Evolutionary conservation across 192 early-diverging fungal genomes (phyloP), one percentile per base, ranked within the genome.

Genomic region (Obelidium mucronatum): DNA sequence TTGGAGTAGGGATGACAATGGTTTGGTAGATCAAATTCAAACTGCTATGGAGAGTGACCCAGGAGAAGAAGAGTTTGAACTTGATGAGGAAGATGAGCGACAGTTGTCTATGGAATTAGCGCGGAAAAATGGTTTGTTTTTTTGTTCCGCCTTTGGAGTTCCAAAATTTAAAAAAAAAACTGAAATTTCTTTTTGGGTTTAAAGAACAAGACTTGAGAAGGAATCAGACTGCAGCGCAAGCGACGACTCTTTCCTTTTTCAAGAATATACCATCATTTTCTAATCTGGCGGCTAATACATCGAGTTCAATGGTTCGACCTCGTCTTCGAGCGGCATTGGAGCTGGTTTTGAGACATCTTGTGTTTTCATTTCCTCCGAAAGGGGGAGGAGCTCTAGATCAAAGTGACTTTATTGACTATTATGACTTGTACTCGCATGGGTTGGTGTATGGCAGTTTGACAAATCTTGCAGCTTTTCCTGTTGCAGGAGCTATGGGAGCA

Each of bases 321-420:
- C 66, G 76, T 15, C 8, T 61, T 6, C 51, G 59, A 40, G 54
- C 66, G 8, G 66, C 66, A 11, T 62, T 77, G 24, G 67, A 77
- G 54, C 34, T 77, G 4, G 58, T 77, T 17, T 61, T 77, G 58
- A 66, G 76, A 56, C 76, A 77, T 70, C 40, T 77, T 15, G 67
- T 77, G 17, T 77, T 77, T 44, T 58, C 66, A 3, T 11, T 26
- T 36, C 28, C 17, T 19, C 58, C 24, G 13, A 44, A 13, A 68
- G 36, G 24, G 4, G 11, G 8, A 58, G 24, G 17, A 58, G 17
- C 55, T 31, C 24, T 31, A 22, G 44, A 68, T 30, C 40, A 68
- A 19, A 19, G 22, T 26, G 35, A 67, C 26, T 28, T 48, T 2
- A 77, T 69, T 62, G 34, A 77, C 26, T 77, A 77, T 35, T 59